Evolutionary conservation across 2,329 filamentous ascomycete species (phyloP), one percentile per base, ranked within the genome.

Genomic region (Aspergillus ochraceoroseus): DNA sequence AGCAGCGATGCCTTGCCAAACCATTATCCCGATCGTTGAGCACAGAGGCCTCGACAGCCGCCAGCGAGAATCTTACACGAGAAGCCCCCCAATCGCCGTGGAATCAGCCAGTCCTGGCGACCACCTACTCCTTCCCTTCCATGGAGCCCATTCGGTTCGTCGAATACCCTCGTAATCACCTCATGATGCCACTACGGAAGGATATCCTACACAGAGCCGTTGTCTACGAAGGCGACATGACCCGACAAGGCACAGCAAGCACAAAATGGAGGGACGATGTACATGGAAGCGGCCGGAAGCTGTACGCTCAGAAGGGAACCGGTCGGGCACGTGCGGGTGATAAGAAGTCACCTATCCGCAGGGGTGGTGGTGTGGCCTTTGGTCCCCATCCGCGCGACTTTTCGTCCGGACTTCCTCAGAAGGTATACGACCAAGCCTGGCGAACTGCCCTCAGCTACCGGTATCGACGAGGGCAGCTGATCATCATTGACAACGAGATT

Each of bases 401-500:
- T 61, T 79, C 79, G 45, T 94, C 89, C 14, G 76, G 77, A 11
- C 73, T 98, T 40, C 88, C 84, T 55, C 76, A 77, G 61, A 96
- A 96, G 71, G 79, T 95, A 32, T 98, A 98, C 70, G 89, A 96
- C 67, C 75, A 94, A 55, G 92, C 92, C 7, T 96, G 87, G 87
- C 80, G 92, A 61, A 96, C 85, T 29, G 92, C 92, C 7, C 75
- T 98, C 51, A 92, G 85, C 59, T 94, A 95, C 71, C 81, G 92
- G 45, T 96, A 92, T 68, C 76, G 83, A 51, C 80, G 82, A 52
- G 92, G 89, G 33, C 87, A 96, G 70, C 71, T 98, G 56, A 72
- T 95, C 51, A 79, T 98, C 28, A 82, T 92, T 56, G 82, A 90
- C 58, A 83, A 87, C 57, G 81, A 88, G 49, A 77, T 95, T 47